A percentile compares a stretch with the other conserved stretches of the same genome.
These are phyloP conservation scores for Fusarium sp. DNA, from an alignment of 2,329 filamentous ascomycete genomes.

Conservation along the genomic window DNA sequence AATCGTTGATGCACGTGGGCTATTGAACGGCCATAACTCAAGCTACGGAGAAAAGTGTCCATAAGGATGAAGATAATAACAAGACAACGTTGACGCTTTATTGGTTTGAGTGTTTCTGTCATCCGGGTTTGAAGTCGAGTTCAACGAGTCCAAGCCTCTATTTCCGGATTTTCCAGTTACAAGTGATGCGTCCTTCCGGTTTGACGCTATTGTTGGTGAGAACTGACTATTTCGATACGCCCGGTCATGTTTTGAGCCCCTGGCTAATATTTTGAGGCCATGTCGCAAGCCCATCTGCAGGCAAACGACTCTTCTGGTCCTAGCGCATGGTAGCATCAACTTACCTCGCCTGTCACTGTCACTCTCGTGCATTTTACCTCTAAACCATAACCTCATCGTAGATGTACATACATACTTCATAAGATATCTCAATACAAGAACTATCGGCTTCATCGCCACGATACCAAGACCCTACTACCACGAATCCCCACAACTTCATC, in stretches of 20 bases:
- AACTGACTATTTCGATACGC: not conserved
- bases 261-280: not conserved
- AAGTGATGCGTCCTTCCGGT: not conserved
- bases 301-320: not conserved
- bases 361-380: not conserved
- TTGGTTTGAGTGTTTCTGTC: rapidly evolving
- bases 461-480: not conserved
- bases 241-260: rapidly evolving
- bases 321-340: not conserved
- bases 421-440: rapidly evolving
- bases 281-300: not conserved
- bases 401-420: rapidly evolving
- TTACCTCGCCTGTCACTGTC: not conserved
- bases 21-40: not conserved
- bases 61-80: rapidly evolving
- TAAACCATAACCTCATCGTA: too few relatives aligned
- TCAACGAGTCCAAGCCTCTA: too few relatives aligned
- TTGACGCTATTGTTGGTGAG: not conserved
- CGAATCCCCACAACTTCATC: not conserved
- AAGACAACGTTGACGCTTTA: rapidly evolving
- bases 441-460: rapidly evolving
- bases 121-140: rapidly evolving
- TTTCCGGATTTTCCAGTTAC: not conserved
- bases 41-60: not conserved
- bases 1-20: constrained; percentile 33